Evolutionary conservation across 805 yeast genomes (phyloP).

Genomic region (Kazachstania africana): DNA sequence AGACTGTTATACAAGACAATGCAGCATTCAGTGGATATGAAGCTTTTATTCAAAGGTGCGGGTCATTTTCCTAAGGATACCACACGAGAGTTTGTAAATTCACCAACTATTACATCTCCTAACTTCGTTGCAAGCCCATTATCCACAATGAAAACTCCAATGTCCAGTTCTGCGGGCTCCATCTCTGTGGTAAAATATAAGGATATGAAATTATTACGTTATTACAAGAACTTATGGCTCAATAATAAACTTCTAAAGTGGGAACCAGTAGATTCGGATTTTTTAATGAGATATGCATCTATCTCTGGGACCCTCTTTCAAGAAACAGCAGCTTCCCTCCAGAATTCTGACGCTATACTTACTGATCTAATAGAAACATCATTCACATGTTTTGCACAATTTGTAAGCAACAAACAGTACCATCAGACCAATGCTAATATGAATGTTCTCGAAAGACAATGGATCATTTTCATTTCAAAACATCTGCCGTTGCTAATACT

Average conservation of each 20-base stretch:
- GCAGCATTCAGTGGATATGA: slow-evolving; percentile 12
- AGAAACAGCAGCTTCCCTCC: slow-evolving; percentile 15
- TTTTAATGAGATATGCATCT: slow-evolving; percentile 20
- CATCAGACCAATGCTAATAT: slow-evolving; percentile 27
- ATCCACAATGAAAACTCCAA: slow-evolving; percentile 10
- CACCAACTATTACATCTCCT: slow-evolving; percentile 24
- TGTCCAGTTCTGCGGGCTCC: slow-evolving; percentile 1
- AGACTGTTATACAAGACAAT: slow-evolving; percentile 17
- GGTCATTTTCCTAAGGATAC: slow-evolving; percentile 5
- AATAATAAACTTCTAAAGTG: slow-evolving; percentile 28
- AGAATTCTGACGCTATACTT: slow-evolving; percentile 11
- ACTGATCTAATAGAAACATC: slow-evolving; percentile 26
- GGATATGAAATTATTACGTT: slow-evolving; percentile 22
- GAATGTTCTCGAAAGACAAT: slow-evolving; percentile 27
- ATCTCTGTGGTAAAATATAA: slow-evolving; percentile 17
- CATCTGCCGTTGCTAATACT: slow-evolving; percentile 35
- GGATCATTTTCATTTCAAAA: slow-evolving; percentile 36
- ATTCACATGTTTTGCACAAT: slow-evolving; percentile 33
- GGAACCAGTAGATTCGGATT: slow-evolving; percentile 22
- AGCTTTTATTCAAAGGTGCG: slow-evolving; percentile 11
- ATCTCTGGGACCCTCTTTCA: slow-evolving; percentile 27
- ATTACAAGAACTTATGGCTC: slow-evolving; percentile 30
- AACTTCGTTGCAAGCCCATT: slow-evolving; percentile 20
- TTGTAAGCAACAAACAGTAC: slow-evolving; percentile 33
- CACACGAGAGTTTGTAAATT: slow-evolving; percentile 9